These are phyloP conservation scores for Suhomyces terraborum DNA, from an alignment of 1,139 yeast species.

Conservation along the genomic window DNA sequence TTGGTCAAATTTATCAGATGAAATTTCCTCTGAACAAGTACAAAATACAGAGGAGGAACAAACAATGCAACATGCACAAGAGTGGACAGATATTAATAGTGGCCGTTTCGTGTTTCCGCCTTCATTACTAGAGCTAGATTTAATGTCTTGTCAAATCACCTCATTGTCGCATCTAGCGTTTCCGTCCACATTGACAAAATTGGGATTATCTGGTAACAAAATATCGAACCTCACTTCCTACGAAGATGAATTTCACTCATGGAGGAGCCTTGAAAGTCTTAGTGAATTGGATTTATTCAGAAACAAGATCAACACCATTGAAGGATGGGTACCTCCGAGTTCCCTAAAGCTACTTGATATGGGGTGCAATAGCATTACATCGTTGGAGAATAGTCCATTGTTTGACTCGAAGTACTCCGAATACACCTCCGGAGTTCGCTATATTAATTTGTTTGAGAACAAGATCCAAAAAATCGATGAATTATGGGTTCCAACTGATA, in stretches of 20 bases:
- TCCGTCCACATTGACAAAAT: constrained; percentile 27
- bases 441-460: constrained; percentile 8
- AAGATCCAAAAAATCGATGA: constrained; percentile 5
- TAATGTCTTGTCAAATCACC: constrained; percentile 27
- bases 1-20: constrained; percentile 5
- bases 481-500: constrained; percentile 7
- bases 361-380: constrained; percentile 20
- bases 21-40: no score
- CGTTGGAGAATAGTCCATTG: constrained; percentile 8
- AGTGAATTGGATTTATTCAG: constrained; percentile 27
- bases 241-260: constrained; percentile 18
- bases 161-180: constrained; percentile 26
- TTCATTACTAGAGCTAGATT: constrained; percentile 21
- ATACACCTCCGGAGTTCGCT: neutral
- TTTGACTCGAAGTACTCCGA: constrained; percentile 1
- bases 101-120: constrained; percentile 23
- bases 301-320: constrained; percentile 25
- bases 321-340: constrained; percentile 30
- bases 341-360: constrained; percentile 27
- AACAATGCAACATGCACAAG: no score
- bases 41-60: no score
- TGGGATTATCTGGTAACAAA: constrained; percentile 28
- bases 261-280: constrained; percentile 29
- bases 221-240: constrained; percentile 22
- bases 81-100: neutral